Evolutionary conservation across 225 moss, liverwort and hornwort species (phyloP).

Genomic region (Bryum argenteum): DNA sequence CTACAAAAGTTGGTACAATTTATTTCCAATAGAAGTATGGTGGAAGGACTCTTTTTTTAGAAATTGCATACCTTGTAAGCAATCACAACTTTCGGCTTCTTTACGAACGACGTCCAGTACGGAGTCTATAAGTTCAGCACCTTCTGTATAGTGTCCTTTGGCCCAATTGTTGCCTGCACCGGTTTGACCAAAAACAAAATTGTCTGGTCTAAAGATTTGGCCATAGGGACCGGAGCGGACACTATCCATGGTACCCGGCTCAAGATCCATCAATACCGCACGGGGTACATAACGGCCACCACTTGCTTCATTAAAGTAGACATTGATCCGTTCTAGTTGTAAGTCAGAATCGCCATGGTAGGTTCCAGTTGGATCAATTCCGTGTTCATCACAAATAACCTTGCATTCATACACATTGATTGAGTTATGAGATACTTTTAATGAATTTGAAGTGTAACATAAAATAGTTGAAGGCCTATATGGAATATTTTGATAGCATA

Average conservation of each 20-base stretch:
- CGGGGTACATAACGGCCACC: conserved; percentile 61
- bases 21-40: too few species aligned
- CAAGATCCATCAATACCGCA: conserved; percentile 62
- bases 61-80: conserved; percentile 44
- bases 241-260: conserved; percentile 64
- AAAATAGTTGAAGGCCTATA: too few species aligned
- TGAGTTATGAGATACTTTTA: too few species aligned
- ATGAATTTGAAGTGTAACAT: too few species aligned
- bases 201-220: conserved; percentile 58
- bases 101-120: conserved; percentile 63
- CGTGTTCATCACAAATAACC: conserved; percentile 62
- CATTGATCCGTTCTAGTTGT: conserved; percentile 59
- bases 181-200: conserved; percentile 58
- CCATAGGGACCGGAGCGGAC: conserved; percentile 58
- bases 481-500: too few species aligned
- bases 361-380: conserved; percentile 59
- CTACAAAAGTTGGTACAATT: too few species aligned
- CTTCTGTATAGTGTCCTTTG: conserved; percentile 64
- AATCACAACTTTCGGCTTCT: conserved; percentile 63
- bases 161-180: conserved; percentile 65
- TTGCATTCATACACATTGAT: not conserved
- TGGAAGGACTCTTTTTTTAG: too few species aligned
- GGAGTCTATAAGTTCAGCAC: conserved; percentile 61
- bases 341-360: conserved; percentile 63
- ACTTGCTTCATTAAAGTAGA: conserved; percentile 62